Evolutionary conservation across 2,329 filamentous ascomycete species (phyloP), one percentile per base, ranked within the genome.

Genomic region (Arthrobotrys musiformis): DNA sequence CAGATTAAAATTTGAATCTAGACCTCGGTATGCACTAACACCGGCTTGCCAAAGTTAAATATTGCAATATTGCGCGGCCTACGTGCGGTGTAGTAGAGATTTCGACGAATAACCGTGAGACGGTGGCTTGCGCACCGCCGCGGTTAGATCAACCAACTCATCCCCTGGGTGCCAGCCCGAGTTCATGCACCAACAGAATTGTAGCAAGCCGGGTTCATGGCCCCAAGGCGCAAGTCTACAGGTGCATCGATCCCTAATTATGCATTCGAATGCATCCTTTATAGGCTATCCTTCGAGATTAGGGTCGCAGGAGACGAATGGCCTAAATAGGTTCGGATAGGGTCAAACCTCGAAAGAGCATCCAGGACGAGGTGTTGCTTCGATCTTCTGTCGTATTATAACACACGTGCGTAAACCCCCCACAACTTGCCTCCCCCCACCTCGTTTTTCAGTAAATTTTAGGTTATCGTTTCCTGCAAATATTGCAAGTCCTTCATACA

Each of bases 261-360:
- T 58, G 54, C 54, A 58, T 24, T 58, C 54, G 22, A 40, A 58
- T 58, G 54, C 30, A 58, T 37, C 40, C 54, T 40, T 58, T 33
- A 40, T 58, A 33, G 54, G 54, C 54, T 15, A 58, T 19, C 54
- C 54, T 58, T 58, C 33, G 54, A 40, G 33, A 40, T 22, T 58
- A 9, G 6, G 26, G 35, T 40, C 13, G 33, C 24, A 58, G 33
- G 30, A 56, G 9, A 19, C 33, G 30, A 24, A 5, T 8, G 30
- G 33, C 30, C 26, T 26, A 50, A 26, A n/a, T n/a, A n/a, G n/a
- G n/a, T n/a, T n/a, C 50, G 9, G 17, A 52, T 19, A 35, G 28
- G n/a, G n/a, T 19, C 44, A 48, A 24, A 48, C 19, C 48, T 13
- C 19, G 19, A 50, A 17, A 50, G 46, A 9, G 26, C 33, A n/a